Base-by-base conservation (phyloP, 495 filamentous ascomycete species). In the Hypoxylon fuscum region DNA sequence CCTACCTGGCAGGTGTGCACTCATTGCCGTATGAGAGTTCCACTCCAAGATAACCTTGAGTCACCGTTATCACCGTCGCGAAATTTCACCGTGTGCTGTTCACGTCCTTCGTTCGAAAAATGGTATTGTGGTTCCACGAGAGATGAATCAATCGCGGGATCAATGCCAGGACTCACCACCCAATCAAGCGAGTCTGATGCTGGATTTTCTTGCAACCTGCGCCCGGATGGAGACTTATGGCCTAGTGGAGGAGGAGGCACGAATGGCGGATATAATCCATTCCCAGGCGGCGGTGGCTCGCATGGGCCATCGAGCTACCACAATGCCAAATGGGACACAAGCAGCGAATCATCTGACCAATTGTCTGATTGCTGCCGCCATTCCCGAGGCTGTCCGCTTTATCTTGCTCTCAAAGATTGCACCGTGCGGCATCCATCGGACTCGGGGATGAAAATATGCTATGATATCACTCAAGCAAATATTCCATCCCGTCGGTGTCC, bases 101-200 rank as follows among this genome's bases (percentile, higher is more conserved):
- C 40, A n/a, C 9, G 53, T 48, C 14, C 14, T 41, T 5, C 7
- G 35, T 34, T 42, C 18, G 54, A 55, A 38, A 59, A 40, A 32
- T 63, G 58, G 54, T 68, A 68, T 18, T 68, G 55, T 11, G 64
- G 64, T 29, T 68, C 59, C 11, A 59, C 41, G 15, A 55, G 34
- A 53, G 54, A 50, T 17, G 59, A 59, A 21, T 62, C 58, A 2
- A 40, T 50, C 4, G 15, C 12, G 14, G 52, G 44, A 34, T 50
- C 55, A 6, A 27, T 59, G 12, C 14, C 57, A 4, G 23, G 43
- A 11, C 21, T 58, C 18, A 52, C 50, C n/a, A 41, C 47, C n/a
- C n/a, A n/a, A 27, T 66, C 45, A n/a, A 59, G 48, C 21, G 57
- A 62, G 12, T 66, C 57, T 7, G 63, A 66, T 17, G 48, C 63